Conservation (phyloP, 2,329 filamentous ascomycete genomes). For the Cladosporium sp. region DNA sequence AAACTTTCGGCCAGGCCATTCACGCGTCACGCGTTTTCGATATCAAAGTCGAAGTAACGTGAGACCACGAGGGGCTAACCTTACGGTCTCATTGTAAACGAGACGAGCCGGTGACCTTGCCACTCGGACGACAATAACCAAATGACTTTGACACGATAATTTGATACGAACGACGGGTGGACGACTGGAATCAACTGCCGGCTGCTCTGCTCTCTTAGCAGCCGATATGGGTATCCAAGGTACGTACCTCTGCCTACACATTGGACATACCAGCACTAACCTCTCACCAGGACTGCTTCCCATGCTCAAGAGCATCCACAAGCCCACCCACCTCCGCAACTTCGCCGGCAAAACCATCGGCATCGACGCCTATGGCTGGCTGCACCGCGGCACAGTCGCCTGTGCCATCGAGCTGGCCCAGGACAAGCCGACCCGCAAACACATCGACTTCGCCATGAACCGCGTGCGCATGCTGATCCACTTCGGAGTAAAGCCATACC, state of each 20-base stretch:
- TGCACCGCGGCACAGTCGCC: constrained; percentile 86
- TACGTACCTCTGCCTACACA: constrained; percentile 20
- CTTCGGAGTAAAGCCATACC: constrained; percentile 89
- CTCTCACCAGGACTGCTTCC: constrained; percentile 72
- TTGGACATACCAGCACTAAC: background rate
- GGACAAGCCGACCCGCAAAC: constrained; percentile 85
- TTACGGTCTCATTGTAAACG: background rate
- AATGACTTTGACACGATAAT: constrained; percentile 6
- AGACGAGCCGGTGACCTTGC: constrained; percentile 3
- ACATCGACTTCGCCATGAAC: constrained; percentile 82
- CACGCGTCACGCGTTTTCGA: constrained; percentile 1
- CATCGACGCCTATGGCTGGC: constrained; percentile 98
- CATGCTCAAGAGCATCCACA: constrained; percentile 94
- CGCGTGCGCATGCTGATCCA: constrained; percentile 92
- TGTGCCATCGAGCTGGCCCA: constrained; percentile 90
- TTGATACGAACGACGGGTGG: background rate
- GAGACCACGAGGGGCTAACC: background rate
- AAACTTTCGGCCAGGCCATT: background rate
- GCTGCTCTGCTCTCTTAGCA: background rate
- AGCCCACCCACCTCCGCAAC: constrained; percentile 80
- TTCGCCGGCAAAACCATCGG: constrained; percentile 85
- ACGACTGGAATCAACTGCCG: constrained; percentile 1
- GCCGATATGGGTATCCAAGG: constrained; percentile 41
- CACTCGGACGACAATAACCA: background rate
- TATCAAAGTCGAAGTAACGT: background rate